Base-by-base conservation (phyloP, 805 yeast species). In the Cyberlindnera galapagoensis region DNA sequence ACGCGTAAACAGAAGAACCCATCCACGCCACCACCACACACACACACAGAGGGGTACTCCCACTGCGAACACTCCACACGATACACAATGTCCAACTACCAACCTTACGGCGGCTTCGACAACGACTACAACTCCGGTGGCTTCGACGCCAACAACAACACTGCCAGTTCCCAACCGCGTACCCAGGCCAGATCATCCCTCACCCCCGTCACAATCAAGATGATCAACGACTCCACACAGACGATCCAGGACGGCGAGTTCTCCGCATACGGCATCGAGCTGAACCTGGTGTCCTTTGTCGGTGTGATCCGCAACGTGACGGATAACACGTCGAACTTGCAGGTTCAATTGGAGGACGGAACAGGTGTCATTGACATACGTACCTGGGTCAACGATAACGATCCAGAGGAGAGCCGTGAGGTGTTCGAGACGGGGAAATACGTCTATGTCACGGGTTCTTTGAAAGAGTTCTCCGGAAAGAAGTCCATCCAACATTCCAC, bases 141-240 rank as follows among this genome's bases (percentile, higher is more conserved):
- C 23, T 62, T 58, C 14, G 57, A 56, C 32, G 38, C 49, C 26
- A 42, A 43, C 18, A 52, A 44, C 7, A 18, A 28, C 26, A 58
- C 60, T 10, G 58, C 60, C 6, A 62, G 66, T 48, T 60, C 55
- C 24, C 57, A 36, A 30, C 38, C 42, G 22, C 23, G 28, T 17
- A 32, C 57, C 34, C 54, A 53, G 40, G 36, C 59, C 38, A 46
- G 62, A 47, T 51, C 53, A 45, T 58, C 63, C 9, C 47, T 73
- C 15, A 70, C 69, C 2, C 88, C 94, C 3, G 86, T 80, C 9
- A 81, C 94, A 2, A 74, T 82, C 46, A 81, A 80, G 49, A 83
- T 79, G 54, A 67, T 82, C 38, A 62, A 69, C 37, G 84, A 78
- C 33, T 69, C 82, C 4, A 62, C 67, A 11, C 83, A 74, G 36